phyloP scores from a whole-genome alignment of 176 grass and related monocot genomes.

The Stipa capillata region DNA sequence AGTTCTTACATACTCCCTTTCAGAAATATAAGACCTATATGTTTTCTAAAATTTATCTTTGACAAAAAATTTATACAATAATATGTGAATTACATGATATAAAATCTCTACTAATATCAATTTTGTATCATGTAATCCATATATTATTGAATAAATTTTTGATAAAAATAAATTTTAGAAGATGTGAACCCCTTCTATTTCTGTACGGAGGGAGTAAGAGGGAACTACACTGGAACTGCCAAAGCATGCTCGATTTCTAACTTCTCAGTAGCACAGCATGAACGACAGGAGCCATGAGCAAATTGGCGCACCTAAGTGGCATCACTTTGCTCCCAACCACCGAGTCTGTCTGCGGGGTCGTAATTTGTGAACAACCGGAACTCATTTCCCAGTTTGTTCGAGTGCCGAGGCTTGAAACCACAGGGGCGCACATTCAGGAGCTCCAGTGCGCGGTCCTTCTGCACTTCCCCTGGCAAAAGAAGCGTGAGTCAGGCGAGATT shows the following conservation, averaged over 20 bases:
- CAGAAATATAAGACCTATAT: too few species aligned
- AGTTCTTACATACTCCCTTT: too few species aligned
- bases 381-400: slow-evolving; percentile 81
- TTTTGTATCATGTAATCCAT: not conserved
- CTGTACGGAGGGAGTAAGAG: too few species aligned
- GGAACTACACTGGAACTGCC: too few species aligned
- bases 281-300: not conserved
- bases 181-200: too few species aligned
- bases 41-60: too few species aligned
- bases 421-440: slow-evolving; percentile 64
- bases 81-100: not conserved
- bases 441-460: slow-evolving; percentile 54
- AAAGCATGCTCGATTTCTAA: too few species aligned
- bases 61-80: too few species aligned
- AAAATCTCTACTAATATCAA: not conserved
- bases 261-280: too few species aligned
- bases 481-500: not conserved
- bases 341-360: slow-evolving; percentile 46
- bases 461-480: slow-evolving; percentile 59
- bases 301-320: not conserved
- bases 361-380: slow-evolving; percentile 80
- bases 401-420: slow-evolving; percentile 63
- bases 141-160: too few species aligned
- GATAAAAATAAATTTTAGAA: too few species aligned
- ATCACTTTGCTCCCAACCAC: slow-evolving; percentile 48